Conservation (phyloP, 345 rosid species). For the Gossypium longicalyx region DNA sequence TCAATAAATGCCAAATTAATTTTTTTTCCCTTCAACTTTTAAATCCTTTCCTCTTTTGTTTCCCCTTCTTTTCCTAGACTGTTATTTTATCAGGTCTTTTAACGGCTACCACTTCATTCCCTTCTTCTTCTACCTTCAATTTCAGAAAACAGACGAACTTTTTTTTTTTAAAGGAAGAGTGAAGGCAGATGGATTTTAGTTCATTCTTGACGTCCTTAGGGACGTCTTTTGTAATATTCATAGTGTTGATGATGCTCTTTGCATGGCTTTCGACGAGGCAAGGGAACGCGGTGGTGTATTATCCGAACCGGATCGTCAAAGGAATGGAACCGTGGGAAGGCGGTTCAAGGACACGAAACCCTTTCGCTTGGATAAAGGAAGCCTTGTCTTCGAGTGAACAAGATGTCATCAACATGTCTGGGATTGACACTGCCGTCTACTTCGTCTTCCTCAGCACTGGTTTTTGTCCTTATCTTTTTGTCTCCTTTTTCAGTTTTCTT, state of each 20-base stretch:
- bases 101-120: neutral
- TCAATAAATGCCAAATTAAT: neutral
- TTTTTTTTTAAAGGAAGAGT: conserved; percentile 5
- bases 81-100: neutral
- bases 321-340: conserved; percentile 79
- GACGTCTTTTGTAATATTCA: conserved; percentile 65
- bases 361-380: conserved; percentile 75
- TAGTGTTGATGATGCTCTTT: conserved; percentile 64
- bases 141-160: neutral
- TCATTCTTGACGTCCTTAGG: conserved; percentile 78
- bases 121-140: neutral
- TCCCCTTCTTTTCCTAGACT: neutral
- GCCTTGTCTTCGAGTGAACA: conserved; percentile 61
- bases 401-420: conserved; percentile 63
- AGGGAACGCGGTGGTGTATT: conserved; percentile 64
- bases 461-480: conserved; percentile 15
- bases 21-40: too few relatives aligned
- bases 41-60: conserved; percentile 4
- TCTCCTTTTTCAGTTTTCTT: neutral
- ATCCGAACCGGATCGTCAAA: conserved; percentile 80
- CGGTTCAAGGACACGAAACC: conserved; percentile 50
- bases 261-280: conserved; percentile 62
- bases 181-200: conserved; percentile 58
- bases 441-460: conserved; percentile 88
- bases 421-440: conserved; percentile 89